Percentiles rank a stretch among this genome's conserved stretches.
Conservation (phyloP, 441 rosid species). For the Raphanus hybrid region DNA sequence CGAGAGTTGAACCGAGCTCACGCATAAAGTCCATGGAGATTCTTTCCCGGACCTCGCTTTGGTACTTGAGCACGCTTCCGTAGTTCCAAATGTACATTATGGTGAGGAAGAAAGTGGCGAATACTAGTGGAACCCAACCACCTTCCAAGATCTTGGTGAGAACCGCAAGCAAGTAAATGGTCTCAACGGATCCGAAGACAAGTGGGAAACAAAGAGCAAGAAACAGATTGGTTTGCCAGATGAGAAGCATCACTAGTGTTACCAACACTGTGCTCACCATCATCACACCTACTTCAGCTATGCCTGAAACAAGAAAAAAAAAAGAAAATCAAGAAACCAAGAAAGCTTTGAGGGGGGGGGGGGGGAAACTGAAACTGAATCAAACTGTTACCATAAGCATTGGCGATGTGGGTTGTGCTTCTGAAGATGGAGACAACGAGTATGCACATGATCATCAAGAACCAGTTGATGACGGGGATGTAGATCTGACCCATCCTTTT, state of each 20-base stretch:
- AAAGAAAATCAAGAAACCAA: not conserved
- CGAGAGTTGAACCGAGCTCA: conserved; percentile 86
- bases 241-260: conserved; percentile 93
- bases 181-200: conserved; percentile 79
- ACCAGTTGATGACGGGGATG: conserved; percentile 90
- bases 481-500: conserved; percentile 91
- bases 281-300: conserved; percentile 99
- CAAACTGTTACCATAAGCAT: conserved; percentile 78
- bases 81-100: conserved; percentile 96
- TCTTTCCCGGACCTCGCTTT: conserved; percentile 84
- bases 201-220: conserved; percentile 79
- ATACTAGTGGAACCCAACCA: conserved; percentile 94
- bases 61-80: conserved; percentile 93
- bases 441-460: conserved; percentile 91
- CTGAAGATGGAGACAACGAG: conserved; percentile 81
- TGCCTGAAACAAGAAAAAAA: conserved; percentile 59
- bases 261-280: conserved; percentile 82
- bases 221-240: conserved; percentile 87
- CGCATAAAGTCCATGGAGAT: conserved; percentile 88
- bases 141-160: conserved; percentile 79
- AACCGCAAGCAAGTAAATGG: conserved; percentile 79
- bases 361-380: not conserved
- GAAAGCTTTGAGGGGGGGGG: not conserved
- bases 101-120: conserved; percentile 71
- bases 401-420: conserved; percentile 90